phyloP scores from a whole-genome alignment of 176 grass and related monocot species.

The Canna indica region DNA sequence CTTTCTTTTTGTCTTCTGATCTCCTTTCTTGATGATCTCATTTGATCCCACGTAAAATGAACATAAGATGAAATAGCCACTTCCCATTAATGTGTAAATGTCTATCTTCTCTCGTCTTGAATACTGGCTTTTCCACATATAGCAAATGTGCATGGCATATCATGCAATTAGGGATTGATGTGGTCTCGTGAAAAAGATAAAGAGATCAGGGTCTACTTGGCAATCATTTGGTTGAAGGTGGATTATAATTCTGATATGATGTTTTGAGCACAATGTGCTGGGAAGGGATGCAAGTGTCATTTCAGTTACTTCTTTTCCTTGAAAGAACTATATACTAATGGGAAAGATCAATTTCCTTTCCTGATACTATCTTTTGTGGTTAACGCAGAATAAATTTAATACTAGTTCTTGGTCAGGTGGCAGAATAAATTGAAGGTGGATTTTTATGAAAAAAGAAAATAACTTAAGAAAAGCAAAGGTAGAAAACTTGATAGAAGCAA shows the following conservation, averaged over 20 bases:
- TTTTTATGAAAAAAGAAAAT: background rate
- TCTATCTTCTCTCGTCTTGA: background rate
- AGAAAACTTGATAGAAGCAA: too few relatives aligned
- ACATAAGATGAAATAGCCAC: background rate
- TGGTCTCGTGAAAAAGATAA: background rate
- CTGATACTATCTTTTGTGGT: too few relatives aligned
- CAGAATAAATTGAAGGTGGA: too few relatives aligned
- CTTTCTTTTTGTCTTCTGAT: too few relatives aligned
- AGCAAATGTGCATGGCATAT: conserved; percentile 1
- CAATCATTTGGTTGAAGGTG: background rate
- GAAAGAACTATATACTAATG: background rate
- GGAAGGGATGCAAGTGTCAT: background rate
- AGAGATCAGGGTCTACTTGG: background rate
- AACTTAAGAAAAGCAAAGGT: background rate
- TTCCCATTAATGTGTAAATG: background rate
- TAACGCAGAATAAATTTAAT: too few relatives aligned
- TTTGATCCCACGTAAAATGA: background rate
- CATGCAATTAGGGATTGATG: background rate
- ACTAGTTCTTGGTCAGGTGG: too few relatives aligned
- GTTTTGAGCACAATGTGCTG: background rate
- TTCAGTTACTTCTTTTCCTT: background rate
- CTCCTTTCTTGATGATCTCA: too few relatives aligned
- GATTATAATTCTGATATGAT: background rate
- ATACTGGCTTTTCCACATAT: conserved; percentile 1
- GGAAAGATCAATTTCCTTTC: too few relatives aligned